Evolutionary conservation across 768 basidiomycete species (phyloP), one percentile per base, ranked within the genome.

Genomic region (Mycena crocata): DNA sequence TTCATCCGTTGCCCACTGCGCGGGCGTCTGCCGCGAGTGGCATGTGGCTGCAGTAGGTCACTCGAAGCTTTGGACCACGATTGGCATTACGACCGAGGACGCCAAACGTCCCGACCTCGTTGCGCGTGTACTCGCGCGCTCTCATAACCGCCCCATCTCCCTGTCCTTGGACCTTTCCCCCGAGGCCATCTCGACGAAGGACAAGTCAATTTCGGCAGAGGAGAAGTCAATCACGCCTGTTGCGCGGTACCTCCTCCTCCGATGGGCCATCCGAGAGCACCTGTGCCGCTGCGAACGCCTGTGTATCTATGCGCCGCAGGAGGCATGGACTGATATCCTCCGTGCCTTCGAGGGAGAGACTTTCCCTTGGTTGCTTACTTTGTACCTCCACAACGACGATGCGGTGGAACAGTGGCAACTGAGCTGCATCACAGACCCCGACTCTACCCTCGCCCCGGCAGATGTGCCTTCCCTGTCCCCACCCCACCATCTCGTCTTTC

Each of bases 21-120:
- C 62, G 26, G 34, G 23, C 24, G 54, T 57, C 10, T 64, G 62
- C 31, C 54, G 46, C 14, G 34, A 26, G 52, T 64, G 62, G 62
- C 54, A 40, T 17, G n/a, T 8, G 24, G 54, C 35, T 8, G 42
- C 54, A 7, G 12, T 19, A 24, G 45, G 10, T 2, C 3, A 64
- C 28, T 24, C 52, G n/a, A 23, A 12, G 35, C 34, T 56, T 1
- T 64, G 62, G 62, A 26, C 34, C 26, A 26, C 26, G 28, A 13
- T 56, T 3, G 28, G 3, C 1, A n/a, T 64, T 21, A 21, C n/a
- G 34, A 28, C 12, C 35, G 19, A 3, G 19, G 62, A 56, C 24
- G 24, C 57, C 35, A 10, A 30, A 2, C 62, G 54, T 5, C 24
- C 26, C 12, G 26, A 48, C 3, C 12, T 64, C 12, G 24, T 64